phyloP scores from a whole-genome alignment of 805 yeast species.

The Ogataea neopini region DNA sequence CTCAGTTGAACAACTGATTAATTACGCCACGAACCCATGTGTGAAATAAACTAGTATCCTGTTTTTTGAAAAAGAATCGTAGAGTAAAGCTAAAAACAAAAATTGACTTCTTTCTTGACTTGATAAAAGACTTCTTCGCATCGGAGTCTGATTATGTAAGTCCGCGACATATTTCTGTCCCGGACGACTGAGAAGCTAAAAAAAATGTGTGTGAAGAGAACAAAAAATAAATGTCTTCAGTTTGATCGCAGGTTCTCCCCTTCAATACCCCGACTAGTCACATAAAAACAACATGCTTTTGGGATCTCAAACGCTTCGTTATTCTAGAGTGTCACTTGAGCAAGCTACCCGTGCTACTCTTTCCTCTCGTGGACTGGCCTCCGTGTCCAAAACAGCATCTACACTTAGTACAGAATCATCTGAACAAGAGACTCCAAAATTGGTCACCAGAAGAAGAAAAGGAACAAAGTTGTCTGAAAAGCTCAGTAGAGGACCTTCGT shows the following conservation, averaged over 20 bases:
- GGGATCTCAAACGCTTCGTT: constrained; percentile 2
- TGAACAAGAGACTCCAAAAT: constrained; percentile 6
- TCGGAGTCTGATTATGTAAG: constrained; percentile 2
- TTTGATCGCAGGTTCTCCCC: too few relatives aligned
- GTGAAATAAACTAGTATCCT: not conserved
- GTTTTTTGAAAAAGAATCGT: not conserved
- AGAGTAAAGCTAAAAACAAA: not conserved
- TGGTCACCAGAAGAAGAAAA: constrained; percentile 43
- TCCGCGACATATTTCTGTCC: not conserved
- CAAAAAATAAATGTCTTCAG: not conserved
- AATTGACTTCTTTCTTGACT: constrained; percentile 1
- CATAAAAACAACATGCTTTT: not conserved
- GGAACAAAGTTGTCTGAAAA: constrained; percentile 66
- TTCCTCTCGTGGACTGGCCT: constrained; percentile 5
- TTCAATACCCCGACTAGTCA: too few relatives aligned
- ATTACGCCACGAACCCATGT: not conserved
- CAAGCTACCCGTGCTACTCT: not conserved
- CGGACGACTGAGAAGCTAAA: not conserved
- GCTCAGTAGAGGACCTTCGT: constrained; percentile 84
- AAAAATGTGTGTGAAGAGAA: not conserved
- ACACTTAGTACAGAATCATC: not conserved
- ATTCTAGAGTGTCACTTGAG: constrained; percentile 1
- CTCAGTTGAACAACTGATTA: constrained; percentile 15
- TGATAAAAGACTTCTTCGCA: not conserved
- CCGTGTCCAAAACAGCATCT: constrained; percentile 4